Evolutionary conservation across 2,329 filamentous ascomycete species (phyloP).

Genomic region (Pseudocercospora ulei): DNA sequence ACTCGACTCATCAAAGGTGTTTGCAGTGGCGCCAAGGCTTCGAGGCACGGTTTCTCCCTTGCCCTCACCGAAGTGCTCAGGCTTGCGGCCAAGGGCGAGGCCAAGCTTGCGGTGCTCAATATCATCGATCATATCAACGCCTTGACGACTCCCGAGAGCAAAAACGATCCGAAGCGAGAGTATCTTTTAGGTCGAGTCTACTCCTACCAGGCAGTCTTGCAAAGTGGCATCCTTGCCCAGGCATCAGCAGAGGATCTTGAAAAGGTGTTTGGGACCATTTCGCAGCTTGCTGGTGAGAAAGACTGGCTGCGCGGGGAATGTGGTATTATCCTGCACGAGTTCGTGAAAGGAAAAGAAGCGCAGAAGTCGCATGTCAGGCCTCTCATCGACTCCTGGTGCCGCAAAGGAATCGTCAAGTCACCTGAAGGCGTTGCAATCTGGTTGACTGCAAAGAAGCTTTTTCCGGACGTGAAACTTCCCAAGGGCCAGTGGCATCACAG

Average conservation of each 20-base stretch:
- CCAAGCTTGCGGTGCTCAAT: slow-evolving; percentile 13
- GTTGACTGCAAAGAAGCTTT: slow-evolving; percentile 58
- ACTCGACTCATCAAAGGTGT: slow-evolving; percentile 67
- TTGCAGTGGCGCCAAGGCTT: slow-evolving; percentile 80
- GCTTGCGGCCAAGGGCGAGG: slow-evolving; percentile 43
- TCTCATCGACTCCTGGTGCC: slow-evolving; percentile 26
- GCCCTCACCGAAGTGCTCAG: slow-evolving; percentile 72
- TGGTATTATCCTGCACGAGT: slow-evolving; percentile 68
- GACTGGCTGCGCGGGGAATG: slow-evolving; percentile 84
- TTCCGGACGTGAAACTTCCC: slow-evolving; percentile 56
- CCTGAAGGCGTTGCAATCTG: slow-evolving; percentile 85
- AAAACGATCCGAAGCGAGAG: slow-evolving; percentile 71
- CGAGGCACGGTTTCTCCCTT: slow-evolving; percentile 78
- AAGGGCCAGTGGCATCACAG: slow-evolving; percentile 61
- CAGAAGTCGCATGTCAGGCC: slow-evolving; percentile 18
- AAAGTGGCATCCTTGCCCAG: slow-evolving; percentile 58
- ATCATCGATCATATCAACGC: slow-evolving; percentile 46
- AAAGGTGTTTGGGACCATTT: slow-evolving; percentile 60
- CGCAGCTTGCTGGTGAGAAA: slow-evolving; percentile 68
- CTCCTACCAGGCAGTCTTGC: slow-evolving; percentile 74
- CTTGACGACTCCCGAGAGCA: slow-evolving; percentile 45
- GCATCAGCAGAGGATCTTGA: slow-evolving; percentile 51
- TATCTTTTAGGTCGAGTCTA: slow-evolving; percentile 78
- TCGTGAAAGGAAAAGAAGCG: slow-evolving; percentile 39
- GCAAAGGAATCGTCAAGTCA: slow-evolving; percentile 59